Conservation (phyloP, 176 grass and related monocot genomes). For the Pontederia paniculata region DNA sequence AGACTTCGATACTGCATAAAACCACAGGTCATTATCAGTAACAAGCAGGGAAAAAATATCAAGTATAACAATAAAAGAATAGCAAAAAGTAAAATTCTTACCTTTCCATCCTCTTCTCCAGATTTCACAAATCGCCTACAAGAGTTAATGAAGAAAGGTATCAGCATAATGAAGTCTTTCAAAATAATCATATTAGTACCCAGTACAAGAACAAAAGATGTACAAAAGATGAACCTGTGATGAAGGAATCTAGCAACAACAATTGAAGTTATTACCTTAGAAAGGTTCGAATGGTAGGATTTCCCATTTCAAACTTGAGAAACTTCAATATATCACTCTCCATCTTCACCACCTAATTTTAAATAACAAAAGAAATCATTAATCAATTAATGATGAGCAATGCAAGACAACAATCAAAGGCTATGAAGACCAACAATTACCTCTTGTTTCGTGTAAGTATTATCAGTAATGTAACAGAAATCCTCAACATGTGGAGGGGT, state of each 20-base stretch:
- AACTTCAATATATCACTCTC: conserved; percentile 35
- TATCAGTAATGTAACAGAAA: conserved; percentile 26
- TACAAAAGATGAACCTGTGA: not conserved
- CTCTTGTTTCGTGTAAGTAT: conserved; percentile 40
- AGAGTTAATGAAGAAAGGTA: not conserved
- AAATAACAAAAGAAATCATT: not conserved
- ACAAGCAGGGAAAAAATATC: not conserved
- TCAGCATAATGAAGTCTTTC: not conserved
- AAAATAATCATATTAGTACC: not conserved
- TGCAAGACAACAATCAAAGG: conserved; percentile 14
- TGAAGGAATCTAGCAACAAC: not conserved
- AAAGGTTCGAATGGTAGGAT: conserved; percentile 44
- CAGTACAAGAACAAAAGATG: not conserved
- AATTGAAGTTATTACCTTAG: conserved; percentile 19
- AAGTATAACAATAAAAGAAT: not conserved
- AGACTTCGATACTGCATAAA: conserved; percentile 2
- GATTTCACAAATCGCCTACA: conserved; percentile 32
- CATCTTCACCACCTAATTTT: conserved; percentile 45
- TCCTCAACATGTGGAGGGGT: conserved; percentile 14
- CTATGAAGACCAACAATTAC: conserved; percentile 9
- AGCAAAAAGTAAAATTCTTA: conserved; percentile 18
- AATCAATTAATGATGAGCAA: not conserved
- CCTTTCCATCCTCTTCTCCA: conserved; percentile 24
- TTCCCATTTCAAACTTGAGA: conserved; percentile 33
- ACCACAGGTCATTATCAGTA: not conserved